Percentiles rank a stretch among this genome's conserved stretches.
These are phyloP conservation scores for Ceratocystis variospora DNA, from an alignment of 2,329 filamentous ascomycete genomes.

Conservation along the genomic window DNA sequence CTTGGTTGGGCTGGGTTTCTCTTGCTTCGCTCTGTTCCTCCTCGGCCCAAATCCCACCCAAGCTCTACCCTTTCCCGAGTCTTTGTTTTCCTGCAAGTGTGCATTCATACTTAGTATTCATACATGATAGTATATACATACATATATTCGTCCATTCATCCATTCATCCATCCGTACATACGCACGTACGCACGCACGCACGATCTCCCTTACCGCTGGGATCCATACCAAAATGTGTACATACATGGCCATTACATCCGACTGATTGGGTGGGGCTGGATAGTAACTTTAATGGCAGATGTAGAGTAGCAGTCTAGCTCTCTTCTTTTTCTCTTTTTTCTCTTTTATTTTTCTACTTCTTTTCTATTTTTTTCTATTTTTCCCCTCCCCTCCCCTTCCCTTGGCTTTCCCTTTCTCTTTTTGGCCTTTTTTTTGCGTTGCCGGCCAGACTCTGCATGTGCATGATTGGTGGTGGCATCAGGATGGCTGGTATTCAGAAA, in stretches of 20 bases:
- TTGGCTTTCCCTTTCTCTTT: not conserved
- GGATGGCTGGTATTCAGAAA: not conserved
- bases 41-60: not conserved
- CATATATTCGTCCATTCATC: not conserved
- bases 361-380: not conserved
- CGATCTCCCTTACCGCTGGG: slow-evolving; percentile 1
- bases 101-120: too few relatives aligned
- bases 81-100: not conserved
- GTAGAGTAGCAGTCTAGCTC: not conserved
- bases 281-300: not conserved
- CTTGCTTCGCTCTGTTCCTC: not conserved
- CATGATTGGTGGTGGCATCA: not conserved
- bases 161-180: not conserved
- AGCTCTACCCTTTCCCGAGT: not conserved
- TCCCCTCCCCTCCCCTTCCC: not conserved
- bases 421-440: not conserved
- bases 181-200: not conserved
- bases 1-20: not conserved
- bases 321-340: not conserved
- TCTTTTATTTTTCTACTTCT: not conserved
- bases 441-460: slow-evolving; percentile 6
- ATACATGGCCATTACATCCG: not conserved
- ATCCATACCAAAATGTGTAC: slow-evolving; percentile 4
- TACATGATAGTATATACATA: not conserved
- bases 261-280: not conserved